A percentile compares a stretch with the other conserved stretches of the same genome.
phyloP scores from a whole-genome alignment of 495 filamentous ascomycete species.

The Melanomma pulvis-pyrius region DNA sequence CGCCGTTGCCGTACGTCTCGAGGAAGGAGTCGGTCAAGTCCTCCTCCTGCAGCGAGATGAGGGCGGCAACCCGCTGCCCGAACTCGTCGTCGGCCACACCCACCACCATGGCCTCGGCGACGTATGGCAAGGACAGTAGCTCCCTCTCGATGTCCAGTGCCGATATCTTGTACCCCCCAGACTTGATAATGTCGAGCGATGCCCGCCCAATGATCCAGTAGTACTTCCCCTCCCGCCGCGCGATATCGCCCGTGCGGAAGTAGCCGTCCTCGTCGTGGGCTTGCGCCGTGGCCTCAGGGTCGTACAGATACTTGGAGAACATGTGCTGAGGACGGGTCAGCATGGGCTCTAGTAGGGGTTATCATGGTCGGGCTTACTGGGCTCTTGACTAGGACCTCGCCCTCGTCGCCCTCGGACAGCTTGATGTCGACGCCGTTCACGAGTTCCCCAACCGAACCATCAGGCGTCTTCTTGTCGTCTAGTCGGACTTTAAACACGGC shows the following conservation, averaged over 20 bases:
- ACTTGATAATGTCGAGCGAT: constrained; percentile 52
- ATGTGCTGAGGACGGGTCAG: constrained; percentile 39
- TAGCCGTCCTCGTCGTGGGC: constrained; percentile 51
- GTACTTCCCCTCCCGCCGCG: constrained; percentile 49
- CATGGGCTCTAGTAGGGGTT: background rate
- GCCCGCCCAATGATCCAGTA: constrained; percentile 56
- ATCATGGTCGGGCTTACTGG: constrained; percentile 35
- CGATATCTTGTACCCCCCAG: constrained; percentile 53
- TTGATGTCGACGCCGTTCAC: constrained; percentile 44
- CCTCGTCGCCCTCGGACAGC: constrained; percentile 45
- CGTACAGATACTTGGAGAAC: constrained; percentile 53
- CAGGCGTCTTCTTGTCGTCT: constrained; percentile 46
- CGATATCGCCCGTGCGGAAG: constrained; percentile 55
- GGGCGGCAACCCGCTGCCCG: constrained; percentile 56
- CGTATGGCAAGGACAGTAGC: constrained; percentile 46
- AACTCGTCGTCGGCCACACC: constrained; percentile 52
- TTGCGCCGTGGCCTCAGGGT: constrained; percentile 45
- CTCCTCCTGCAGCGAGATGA: constrained; percentile 45
- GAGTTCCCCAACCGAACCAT: constrained; percentile 50
- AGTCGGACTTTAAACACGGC: constrained; percentile 51
- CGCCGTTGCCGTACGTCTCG: constrained; percentile 13
- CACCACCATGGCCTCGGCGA: constrained; percentile 52
- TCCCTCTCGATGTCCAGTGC: constrained; percentile 53
- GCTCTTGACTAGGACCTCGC: constrained; percentile 51
- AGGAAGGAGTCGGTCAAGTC: constrained; percentile 29